Evolutionary conservation across 1,139 yeast genomes (phyloP).

Genomic region (Kurtzmaniella natalensis): DNA sequence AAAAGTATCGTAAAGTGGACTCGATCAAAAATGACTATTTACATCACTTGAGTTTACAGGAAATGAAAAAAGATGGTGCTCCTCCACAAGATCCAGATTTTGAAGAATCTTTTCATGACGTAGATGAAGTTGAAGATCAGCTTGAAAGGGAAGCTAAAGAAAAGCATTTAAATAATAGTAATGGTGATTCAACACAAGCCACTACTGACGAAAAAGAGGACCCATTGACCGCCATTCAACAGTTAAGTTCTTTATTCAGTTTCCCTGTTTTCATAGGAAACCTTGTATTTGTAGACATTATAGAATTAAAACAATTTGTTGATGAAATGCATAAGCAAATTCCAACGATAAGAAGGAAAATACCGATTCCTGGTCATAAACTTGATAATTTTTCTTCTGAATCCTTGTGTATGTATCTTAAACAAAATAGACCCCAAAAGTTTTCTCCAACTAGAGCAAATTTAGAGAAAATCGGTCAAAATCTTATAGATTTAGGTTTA

Average conservation of each 20-base stretch:
- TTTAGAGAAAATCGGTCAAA: conserved; percentile 42
- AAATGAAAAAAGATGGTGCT: conserved; percentile 8
- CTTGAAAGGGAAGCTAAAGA: background rate
- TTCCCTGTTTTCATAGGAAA: conserved; percentile 37
- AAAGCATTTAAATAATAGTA: background rate
- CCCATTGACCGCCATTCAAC: background rate
- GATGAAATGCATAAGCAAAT: conserved; percentile 21
- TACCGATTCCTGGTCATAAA: conserved; percentile 41
- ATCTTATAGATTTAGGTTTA: conserved; percentile 32
- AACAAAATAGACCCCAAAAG: conserved; percentile 26
- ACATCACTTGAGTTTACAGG: conserved; percentile 21
- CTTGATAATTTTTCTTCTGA: conserved; percentile 40
- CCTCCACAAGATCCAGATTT: conserved; percentile 6
- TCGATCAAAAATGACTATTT: conserved; percentile 26
- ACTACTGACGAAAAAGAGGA: conserved; percentile 4
- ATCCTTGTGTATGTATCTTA: conserved; percentile 28
- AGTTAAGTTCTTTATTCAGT: conserved; percentile 16
- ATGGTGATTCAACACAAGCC: conserved; percentile 2
- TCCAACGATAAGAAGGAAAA: conserved; percentile 27
- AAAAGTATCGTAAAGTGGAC: conserved; percentile 22
- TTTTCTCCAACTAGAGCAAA: conserved; percentile 36
- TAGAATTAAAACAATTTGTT: conserved; percentile 22
- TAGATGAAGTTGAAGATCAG: conserved; percentile 1
- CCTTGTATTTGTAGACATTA: conserved; percentile 14
- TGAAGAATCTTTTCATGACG: background rate